Conservation (phyloP, 306 rosid species). For the Echinosophora koreensis region DNA sequence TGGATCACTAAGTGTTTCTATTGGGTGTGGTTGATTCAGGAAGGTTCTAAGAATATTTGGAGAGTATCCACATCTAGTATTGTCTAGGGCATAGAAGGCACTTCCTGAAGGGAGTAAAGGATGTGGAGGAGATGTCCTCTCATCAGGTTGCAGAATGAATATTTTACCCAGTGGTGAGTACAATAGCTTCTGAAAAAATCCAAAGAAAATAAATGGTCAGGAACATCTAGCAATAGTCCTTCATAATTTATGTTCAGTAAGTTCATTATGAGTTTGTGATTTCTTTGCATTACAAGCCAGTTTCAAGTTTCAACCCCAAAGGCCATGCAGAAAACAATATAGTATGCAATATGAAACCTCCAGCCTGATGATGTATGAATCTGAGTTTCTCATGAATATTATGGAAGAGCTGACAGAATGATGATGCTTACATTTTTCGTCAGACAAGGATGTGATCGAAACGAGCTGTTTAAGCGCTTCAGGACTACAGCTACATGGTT, state of each 20-base stretch:
- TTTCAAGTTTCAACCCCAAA: not conserved
- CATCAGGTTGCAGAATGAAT: conserved; percentile 86
- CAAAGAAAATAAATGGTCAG: not conserved
- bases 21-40: conserved; percentile 86
- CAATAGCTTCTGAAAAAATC: conserved; percentile 68
- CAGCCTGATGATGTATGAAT: not conserved
- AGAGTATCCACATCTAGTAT: conserved; percentile 60
- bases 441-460: conserved; percentile 85
- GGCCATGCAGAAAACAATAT: not conserved
- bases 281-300: not conserved
- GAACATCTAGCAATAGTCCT: not conserved
- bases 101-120: conserved; percentile 76
- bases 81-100: conserved; percentile 72
- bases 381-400: not conserved
- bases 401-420: not conserved
- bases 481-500: conserved; percentile 74
- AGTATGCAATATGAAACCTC: not conserved
- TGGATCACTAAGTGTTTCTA: conserved; percentile 88
- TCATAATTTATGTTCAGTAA: not conserved
- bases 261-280: not conserved
- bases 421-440: conserved; percentile 65
- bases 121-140: conserved; percentile 80
- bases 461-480: conserved; percentile 74
- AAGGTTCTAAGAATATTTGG: conserved; percentile 64
- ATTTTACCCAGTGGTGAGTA: conserved; percentile 86